A percentile compares a stretch with the other conserved stretches of the same genome.
Evolutionary conservation across 805 yeast genomes (phyloP).

Genomic region (Starmerella stigmatis): DNA sequence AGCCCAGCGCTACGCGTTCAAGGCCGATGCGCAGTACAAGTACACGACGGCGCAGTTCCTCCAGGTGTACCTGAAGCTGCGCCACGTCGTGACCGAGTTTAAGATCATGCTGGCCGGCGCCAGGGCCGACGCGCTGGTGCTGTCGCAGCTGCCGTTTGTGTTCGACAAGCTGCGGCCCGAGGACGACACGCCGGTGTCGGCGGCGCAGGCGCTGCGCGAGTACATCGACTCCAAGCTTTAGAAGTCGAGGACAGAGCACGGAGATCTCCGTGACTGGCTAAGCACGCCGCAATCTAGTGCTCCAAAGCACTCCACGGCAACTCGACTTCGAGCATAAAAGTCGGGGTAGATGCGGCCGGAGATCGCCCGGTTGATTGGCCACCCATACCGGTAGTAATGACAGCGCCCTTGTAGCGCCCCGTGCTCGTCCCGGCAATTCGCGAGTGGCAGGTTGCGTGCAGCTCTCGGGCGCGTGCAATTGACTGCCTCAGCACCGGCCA

Average conservation of each 20-base stretch:
- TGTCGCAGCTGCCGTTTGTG: constrained; percentile 6
- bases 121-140: constrained; percentile 16
- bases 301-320: no score
- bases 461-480: no score
- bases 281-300: no score
- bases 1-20: constrained; percentile 20
- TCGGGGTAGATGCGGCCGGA: no score
- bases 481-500: no score
- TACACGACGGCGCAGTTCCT: constrained; percentile 25
- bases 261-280: no score
- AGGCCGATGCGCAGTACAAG: constrained; percentile 24
- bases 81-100: constrained; percentile 22
- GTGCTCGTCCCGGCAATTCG: no score
- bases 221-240: neutral
- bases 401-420: no score
- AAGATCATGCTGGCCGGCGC: constrained; percentile 20
- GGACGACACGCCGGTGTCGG: constrained; percentile 16
- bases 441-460: no score
- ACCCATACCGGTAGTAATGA: no score
- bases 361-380: no score
- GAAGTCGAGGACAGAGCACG: neutral
- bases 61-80: constrained; percentile 22
- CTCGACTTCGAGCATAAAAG: no score
- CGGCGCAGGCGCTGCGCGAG: constrained; percentile 15
- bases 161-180: neutral